Conservation (phyloP, 1,284 basidiomycete species). For the Phenoliferia sp. region DNA sequence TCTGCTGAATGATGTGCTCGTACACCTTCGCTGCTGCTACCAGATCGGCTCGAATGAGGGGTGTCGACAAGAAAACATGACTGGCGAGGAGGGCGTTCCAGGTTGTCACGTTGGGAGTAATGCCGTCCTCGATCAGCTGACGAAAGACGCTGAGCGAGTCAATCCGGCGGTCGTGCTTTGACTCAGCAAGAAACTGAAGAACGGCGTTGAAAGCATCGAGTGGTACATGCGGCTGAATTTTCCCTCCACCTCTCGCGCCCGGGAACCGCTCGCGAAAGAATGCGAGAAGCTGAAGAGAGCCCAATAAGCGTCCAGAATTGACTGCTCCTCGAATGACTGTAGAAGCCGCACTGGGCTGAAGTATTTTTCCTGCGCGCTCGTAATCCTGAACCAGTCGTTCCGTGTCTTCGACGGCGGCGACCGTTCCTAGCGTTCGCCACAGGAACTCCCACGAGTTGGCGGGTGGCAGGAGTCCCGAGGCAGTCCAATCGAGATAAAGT, state of each 20-base stretch:
- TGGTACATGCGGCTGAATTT: constrained; percentile 11
- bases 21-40: constrained; percentile 21
- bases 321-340: constrained; percentile 17
- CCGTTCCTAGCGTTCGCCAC: constrained; percentile 17
- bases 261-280: constrained; percentile 15
- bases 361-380: constrained; percentile 22
- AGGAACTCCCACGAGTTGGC: constrained; percentile 16
- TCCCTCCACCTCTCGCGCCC: constrained; percentile 5
- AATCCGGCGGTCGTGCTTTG: constrained; percentile 6
- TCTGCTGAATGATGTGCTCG: constrained; percentile 11
- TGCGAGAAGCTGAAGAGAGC: constrained; percentile 6
- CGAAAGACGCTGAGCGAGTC: constrained; percentile 1
- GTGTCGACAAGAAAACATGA: constrained; percentile 7
- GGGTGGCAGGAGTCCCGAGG: constrained; percentile 21
- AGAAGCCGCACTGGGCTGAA: not conserved
- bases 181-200: constrained; percentile 12
- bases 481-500: constrained; percentile 27
- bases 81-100: constrained; percentile 23
- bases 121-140: constrained; percentile 12
- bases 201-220: constrained; percentile 16
- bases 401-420: constrained; percentile 14
- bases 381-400: constrained; percentile 21
- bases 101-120: constrained; percentile 4
- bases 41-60: constrained; percentile 8
- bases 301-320: constrained; percentile 1